These are phyloP conservation scores for Populus hybrid DNA, from an alignment of 441 rosid genomes.

Conservation along the genomic window DNA sequence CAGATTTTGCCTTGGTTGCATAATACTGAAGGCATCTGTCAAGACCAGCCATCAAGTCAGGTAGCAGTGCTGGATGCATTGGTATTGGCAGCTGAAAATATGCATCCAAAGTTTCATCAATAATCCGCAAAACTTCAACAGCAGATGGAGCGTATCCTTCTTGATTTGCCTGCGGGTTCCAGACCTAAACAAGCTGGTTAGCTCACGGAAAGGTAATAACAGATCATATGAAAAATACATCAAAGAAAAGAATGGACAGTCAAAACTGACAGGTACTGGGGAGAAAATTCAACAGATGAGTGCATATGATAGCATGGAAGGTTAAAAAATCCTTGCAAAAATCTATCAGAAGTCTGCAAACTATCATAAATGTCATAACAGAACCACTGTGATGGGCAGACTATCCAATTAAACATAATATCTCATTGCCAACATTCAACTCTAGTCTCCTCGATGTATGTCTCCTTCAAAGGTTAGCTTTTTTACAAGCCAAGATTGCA, in stretches of 20 bases:
- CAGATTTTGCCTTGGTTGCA: slow-evolving; percentile 79
- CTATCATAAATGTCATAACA: slow-evolving; percentile 6
- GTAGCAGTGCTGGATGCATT: slow-evolving; percentile 85
- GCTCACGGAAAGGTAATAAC: slow-evolving; percentile 10
- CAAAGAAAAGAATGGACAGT: slow-evolving; percentile 1
- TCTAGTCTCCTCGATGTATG: not conserved
- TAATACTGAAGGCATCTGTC: slow-evolving; percentile 90
- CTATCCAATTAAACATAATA: not conserved
- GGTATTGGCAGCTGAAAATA: slow-evolving; percentile 96
- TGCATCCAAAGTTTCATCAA: slow-evolving; percentile 83
- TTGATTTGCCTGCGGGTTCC: slow-evolving; percentile 64
- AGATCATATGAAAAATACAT: not conserved
- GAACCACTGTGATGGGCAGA: not conserved
- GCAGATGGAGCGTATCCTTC: slow-evolving; percentile 83
- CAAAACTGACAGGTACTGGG: not conserved
- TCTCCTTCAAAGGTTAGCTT: not conserved
- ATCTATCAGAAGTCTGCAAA: not conserved
- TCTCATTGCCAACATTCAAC: not conserved
- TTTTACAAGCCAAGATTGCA: not conserved
- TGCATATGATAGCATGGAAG: not conserved
- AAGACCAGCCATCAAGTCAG: slow-evolving; percentile 81
- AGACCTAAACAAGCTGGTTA: slow-evolving; percentile 43
- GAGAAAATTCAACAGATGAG: slow-evolving; percentile 1
- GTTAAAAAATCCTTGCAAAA: not conserved
- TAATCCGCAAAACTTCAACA: slow-evolving; percentile 67